Conservation (phyloP, 805 yeast genomes). For the Metschnikowia noctiluminum region DNA sequence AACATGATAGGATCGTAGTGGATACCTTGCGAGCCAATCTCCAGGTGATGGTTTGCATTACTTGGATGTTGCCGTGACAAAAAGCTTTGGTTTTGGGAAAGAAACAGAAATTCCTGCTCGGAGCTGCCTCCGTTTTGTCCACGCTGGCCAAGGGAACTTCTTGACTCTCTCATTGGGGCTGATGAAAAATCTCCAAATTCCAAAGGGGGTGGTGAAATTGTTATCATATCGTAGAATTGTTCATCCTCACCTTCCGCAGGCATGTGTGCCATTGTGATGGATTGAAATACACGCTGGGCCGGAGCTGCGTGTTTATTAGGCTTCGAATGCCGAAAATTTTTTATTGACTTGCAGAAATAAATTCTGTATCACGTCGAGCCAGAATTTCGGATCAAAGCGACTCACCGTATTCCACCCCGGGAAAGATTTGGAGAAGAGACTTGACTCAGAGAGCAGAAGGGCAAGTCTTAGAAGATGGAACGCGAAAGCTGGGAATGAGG, state of each 20-base stretch:
- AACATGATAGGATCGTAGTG: constrained; percentile 8
- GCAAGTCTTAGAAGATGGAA: neutral
- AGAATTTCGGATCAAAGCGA: neutral
- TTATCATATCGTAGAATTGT: constrained; percentile 29
- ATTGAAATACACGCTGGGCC: neutral
- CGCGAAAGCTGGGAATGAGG: constrained; percentile 2
- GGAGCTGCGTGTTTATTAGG: neutral
- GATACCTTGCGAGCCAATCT: neutral
- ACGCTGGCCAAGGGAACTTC: neutral
- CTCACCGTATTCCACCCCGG: neutral
- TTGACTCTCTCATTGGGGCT: neutral
- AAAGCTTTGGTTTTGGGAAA: constrained; percentile 1
- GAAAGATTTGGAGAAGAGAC: neutral
- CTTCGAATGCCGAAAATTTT: neutral
- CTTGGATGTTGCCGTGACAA: neutral
- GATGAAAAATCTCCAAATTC: constrained; percentile 5
- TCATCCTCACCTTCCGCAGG: constrained; percentile 15
- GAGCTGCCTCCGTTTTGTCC: neutral
- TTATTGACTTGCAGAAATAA: neutral
- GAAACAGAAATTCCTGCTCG: constrained; percentile 1
- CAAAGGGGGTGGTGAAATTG: constrained; percentile 28
- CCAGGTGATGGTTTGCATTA: neutral
- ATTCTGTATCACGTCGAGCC: neutral
- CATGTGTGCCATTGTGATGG: constrained; percentile 8
- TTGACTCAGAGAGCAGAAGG: neutral